phyloP scores from a whole-genome alignment of 495 filamentous ascomycete genomes.

The Hapsidospora chrysogenum region DNA sequence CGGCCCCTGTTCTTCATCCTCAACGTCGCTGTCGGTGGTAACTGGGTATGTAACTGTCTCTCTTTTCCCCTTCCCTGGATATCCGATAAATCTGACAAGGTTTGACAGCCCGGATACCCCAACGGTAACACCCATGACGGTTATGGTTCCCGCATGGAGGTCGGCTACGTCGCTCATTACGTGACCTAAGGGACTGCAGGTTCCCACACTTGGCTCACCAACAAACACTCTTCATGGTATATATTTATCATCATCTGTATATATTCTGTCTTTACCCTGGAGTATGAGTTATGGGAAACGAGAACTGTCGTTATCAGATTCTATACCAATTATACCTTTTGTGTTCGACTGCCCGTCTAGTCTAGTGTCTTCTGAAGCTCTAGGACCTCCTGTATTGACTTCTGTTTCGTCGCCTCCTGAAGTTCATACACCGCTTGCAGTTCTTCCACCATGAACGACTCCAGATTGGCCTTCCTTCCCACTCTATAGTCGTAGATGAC shows the following conservation, averaged over 20 bases:
- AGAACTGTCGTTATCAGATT: neutral
- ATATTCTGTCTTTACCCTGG: neutral
- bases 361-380: neutral
- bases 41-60: slow-evolving; percentile 20
- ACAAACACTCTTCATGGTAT: neutral
- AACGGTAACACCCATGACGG: slow-evolving; percentile 19
- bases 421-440: neutral
- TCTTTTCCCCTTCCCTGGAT: slow-evolving; percentile 4
- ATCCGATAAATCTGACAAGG: neutral
- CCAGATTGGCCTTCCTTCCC: slow-evolving; percentile 5
- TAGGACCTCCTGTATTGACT: neutral
- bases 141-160: slow-evolving; percentile 28
- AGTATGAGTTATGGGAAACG: neutral
- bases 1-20: slow-evolving; percentile 25
- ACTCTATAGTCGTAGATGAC: slow-evolving; percentile 69
- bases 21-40: slow-evolving; percentile 34
- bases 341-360: too few relatives aligned
- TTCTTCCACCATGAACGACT: slow-evolving; percentile 1
- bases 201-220: neutral
- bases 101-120: slow-evolving; percentile 19
- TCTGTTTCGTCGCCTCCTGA: neutral
- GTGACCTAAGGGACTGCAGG: neutral
- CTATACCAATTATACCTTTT: too few relatives aligned
- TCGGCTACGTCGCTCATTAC: slow-evolving; percentile 27
- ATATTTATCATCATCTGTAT: slow-evolving; percentile 1